These are phyloP conservation scores for Anthostomella pinea DNA, from an alignment of 2,329 filamentous ascomycete genomes.

Conservation along the genomic window DNA sequence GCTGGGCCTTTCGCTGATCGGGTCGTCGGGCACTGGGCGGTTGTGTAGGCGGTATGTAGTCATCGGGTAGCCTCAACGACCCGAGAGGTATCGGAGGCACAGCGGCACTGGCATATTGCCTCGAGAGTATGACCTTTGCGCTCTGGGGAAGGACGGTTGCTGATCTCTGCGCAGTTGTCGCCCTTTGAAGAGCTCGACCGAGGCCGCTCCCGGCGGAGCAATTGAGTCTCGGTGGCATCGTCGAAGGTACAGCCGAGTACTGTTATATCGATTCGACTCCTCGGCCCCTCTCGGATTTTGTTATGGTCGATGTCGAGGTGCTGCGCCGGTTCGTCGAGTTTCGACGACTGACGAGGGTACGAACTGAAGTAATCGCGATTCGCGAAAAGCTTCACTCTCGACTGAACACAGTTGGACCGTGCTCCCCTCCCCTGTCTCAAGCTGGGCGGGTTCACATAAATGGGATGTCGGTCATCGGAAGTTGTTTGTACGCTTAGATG, in stretches of 20 bases:
- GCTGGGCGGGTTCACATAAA: no score
- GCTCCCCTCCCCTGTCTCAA: no score
- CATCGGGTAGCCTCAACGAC: constrained; percentile 38
- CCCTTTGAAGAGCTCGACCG: constrained; percentile 21
- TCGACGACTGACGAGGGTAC: not conserved
- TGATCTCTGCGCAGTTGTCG: constrained; percentile 16
- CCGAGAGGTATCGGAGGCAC: constrained; percentile 17
- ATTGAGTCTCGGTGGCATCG: constrained; percentile 27
- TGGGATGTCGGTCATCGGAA: no score
- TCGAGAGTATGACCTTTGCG: constrained; percentile 14
- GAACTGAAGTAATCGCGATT: no score
- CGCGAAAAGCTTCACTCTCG: constrained; percentile 14
- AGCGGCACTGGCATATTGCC: constrained; percentile 27
- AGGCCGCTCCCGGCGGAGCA: constrained; percentile 22
- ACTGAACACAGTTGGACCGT: constrained; percentile 13
- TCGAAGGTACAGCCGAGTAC: no score
- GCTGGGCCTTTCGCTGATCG: constrained; percentile 85
- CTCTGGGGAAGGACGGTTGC: constrained; percentile 13
- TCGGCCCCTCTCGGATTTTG: constrained; percentile 7
- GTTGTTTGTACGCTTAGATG: not conserved
- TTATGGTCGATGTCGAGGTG: constrained; percentile 2
- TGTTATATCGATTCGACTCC: no score
- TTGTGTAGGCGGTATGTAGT: constrained; percentile 65
- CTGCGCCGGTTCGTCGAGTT: not conserved
- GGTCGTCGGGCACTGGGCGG: constrained; percentile 84